Evolutionary conservation across 2,329 filamentous ascomycete genomes (phyloP), one percentile per base, ranked within the genome.

Genomic region (Ceratocystis ficicola): DNA sequence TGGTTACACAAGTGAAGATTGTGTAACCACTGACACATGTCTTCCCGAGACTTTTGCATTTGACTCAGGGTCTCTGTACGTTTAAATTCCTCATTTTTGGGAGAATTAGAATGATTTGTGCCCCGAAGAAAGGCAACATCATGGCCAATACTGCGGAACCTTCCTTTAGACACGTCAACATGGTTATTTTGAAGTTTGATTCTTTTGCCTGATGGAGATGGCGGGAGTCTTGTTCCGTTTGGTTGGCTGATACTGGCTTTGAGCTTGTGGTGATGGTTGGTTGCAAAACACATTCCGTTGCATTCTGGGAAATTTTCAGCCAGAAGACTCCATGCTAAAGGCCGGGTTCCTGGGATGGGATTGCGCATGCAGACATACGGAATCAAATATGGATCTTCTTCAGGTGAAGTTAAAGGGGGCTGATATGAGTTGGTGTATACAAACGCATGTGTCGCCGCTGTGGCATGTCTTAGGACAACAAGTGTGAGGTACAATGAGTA

Each of bases 401-500:
- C 55, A 15, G 5, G 12, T 25, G 48, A 12, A 25, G 48, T 10
- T 10, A 2, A 30, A 5, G 6, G n/a, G 12, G 28, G 10, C 2
- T 8, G 55, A 36, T 28, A 36, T 59, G 28, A 30, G 17, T 36
- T 7, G 5, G 12, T n/a, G 55, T 20, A 20, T 6, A 59, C 15
- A n/a, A 30, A n/a, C 12, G 30, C 15, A 59, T 32, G 12, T 8
- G 28, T 32, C 2, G 12, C n/a, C 28, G 10, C 20, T 8, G 25
- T 36, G 1, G 36, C 25, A 17, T 59, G 7, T 8, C 55, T 28
- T 2, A 63, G n/a, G 17, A 36, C 28, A 15, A 20, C 10, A 8
- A 63, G 62, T 28, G 25, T 63, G 1, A 52, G 7, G 50, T 50
- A 65, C 44, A 65, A 25, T 15, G 41, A 50, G 55, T 61, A 65